Base-by-base conservation (phyloP, 1,284 basidiomycete genomes). In the Cryptococcus deneoformans region DNA sequence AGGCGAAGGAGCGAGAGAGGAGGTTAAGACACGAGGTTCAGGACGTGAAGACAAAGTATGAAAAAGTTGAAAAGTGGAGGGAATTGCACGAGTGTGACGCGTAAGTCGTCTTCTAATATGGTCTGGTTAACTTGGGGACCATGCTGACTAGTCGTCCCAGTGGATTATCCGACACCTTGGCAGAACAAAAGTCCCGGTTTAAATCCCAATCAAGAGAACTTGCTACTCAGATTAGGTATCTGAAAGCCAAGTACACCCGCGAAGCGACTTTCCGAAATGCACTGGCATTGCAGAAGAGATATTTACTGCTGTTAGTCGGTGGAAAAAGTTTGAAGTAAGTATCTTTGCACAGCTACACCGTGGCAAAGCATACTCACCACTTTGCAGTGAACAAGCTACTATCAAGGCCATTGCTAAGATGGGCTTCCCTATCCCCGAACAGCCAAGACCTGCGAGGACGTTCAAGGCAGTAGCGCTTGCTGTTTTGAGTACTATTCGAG, bases 201-300 rank as follows among this genome's bases (percentile, higher is more conserved):
- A 70, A 75, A 61, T 50, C 58, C 34, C 70, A 75, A 60, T 60
- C 62, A 2, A 57, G 65, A 37, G 67, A 70, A 16, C 61, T 77
- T 5, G 69, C 72, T 0, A 61, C 63, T 35, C 72, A 96, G 73
- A 93, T 97, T 62, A 84, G 84, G 50, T 97, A 97, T 77, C 83
- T 98, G 62, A 95, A 98, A 75, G 87, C 89, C 49, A 92, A 92
- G 72, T 94, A 88, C 76, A 88, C 85, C 1, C 83, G 95, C 37
- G 95, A 99, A 78, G 85, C 86, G 20, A 82, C 83, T 1, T 84
- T 95, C 78, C 84, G 94, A n/a, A 82, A 82, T 55, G 87, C 88
- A 65, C 79, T 98, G 47, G 81, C 83, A 4, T 87, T 92, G 69
- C 95, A 98, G 79, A 99, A 99, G 74, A 80, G 83, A 52, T 95